phyloP scores from a whole-genome alignment of 768 basidiomycete species.

The Serendipita indica region DNA sequence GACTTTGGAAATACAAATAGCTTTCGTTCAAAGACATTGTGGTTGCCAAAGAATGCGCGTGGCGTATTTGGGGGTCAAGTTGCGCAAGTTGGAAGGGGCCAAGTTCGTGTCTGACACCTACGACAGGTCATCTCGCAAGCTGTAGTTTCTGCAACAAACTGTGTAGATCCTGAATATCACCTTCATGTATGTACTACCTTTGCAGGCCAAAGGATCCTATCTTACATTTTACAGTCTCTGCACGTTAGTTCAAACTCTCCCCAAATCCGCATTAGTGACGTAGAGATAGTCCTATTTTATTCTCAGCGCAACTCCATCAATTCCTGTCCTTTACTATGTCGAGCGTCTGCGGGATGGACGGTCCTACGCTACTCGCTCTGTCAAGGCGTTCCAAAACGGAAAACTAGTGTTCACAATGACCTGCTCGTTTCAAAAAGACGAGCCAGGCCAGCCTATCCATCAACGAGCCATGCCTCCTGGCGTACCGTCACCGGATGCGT shows the following conservation, averaged over 20 bases:
- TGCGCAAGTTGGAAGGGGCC: not conserved
- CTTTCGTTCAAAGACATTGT: slow-evolving; percentile 63
- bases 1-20: slow-evolving; percentile 32
- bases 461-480: slow-evolving; percentile 53
- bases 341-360: slow-evolving; percentile 60
- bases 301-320: slow-evolving; percentile 52
- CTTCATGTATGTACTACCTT: slow-evolving; percentile 51
- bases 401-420: slow-evolving; percentile 44
- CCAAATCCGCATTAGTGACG: not conserved
- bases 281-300: slow-evolving; percentile 62
- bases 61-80: slow-evolving; percentile 63
- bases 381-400: slow-evolving; percentile 36
- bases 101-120: not conserved
- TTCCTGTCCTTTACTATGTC: slow-evolving; percentile 65
- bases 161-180: slow-evolving; percentile 46
- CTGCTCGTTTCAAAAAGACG: slow-evolving; percentile 72
- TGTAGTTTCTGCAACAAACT: slow-evolving; percentile 63
- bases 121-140: slow-evolving; percentile 79
- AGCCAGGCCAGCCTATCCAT: slow-evolving; percentile 54
- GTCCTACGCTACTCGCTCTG: slow-evolving; percentile 50
- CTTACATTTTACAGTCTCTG: slow-evolving; percentile 33
- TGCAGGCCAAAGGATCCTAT: not conserved
- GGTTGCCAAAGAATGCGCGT: slow-evolving; percentile 42
- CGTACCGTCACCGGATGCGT: slow-evolving; percentile 43
- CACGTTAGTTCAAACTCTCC: slow-evolving; percentile 31